Evolutionary conservation across 371 early-diverging fungal genomes (phyloP).

Genomic region (Capillidium heterosporum): DNA sequence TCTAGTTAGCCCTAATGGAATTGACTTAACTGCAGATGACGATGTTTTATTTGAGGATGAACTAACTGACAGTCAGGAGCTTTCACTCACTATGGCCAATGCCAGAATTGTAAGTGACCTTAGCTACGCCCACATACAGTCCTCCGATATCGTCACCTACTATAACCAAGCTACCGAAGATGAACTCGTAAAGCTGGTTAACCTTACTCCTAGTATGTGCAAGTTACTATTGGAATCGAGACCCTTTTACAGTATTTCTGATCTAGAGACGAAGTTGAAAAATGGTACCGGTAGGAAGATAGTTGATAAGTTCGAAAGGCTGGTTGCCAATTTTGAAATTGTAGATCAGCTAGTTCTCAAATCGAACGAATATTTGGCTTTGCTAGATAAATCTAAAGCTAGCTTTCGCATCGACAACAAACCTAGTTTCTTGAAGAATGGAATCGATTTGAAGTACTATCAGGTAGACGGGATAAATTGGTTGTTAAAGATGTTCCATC

Average conservation of each 20-base stretch:
- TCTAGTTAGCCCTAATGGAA: too few relatives aligned
- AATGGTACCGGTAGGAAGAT: not conserved
- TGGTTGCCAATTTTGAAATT: not conserved
- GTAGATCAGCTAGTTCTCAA: not conserved
- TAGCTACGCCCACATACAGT: too few relatives aligned
- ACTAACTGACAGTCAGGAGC: not conserved
- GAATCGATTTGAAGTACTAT: conserved; percentile 23
- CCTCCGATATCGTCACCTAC: not conserved
- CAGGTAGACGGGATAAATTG: conserved; percentile 98
- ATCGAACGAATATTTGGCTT: not conserved
- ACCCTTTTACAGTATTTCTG: not conserved
- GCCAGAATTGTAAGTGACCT: not conserved
- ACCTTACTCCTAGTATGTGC: not conserved
- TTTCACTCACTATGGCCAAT: not conserved
- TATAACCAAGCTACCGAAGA: not conserved
- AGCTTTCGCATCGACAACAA: not conserved
- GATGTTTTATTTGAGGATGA: too few relatives aligned
- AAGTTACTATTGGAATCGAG: not conserved
- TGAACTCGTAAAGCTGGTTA: not conserved
- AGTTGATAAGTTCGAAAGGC: not conserved
- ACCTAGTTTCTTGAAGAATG: not conserved
- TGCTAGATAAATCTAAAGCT: not conserved
- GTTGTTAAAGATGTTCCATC: conserved; percentile 92
- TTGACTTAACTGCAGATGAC: too few relatives aligned
- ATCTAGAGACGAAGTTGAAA: not conserved